Percentiles rank a stretch among this genome's conserved stretches.
Conservation (phyloP, 768 basidiomycete species). For the Dioszegia hungarica region DNA sequence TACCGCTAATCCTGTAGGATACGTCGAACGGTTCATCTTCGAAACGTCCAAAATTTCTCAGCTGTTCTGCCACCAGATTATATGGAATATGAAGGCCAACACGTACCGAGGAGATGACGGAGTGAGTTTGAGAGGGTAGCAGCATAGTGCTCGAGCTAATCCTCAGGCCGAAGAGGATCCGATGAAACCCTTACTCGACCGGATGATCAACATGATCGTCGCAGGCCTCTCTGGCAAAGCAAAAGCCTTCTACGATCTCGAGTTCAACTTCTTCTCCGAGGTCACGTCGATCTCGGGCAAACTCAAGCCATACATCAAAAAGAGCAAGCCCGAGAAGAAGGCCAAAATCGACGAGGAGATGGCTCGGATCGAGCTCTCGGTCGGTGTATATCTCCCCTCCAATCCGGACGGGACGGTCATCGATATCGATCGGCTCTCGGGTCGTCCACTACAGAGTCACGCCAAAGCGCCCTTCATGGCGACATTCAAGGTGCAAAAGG, state of each 20-base stretch:
- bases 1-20: constrained; percentile 57
- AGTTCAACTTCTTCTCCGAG: constrained; percentile 91
- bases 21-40: constrained; percentile 90
- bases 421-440: constrained; percentile 96
- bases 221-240: constrained; percentile 82
- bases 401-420: constrained; percentile 95
- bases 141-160: constrained; percentile 53
- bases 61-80: constrained; percentile 97
- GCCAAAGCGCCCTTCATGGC: constrained; percentile 99
- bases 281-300: constrained; percentile 98
- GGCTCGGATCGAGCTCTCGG: constrained; percentile 85
- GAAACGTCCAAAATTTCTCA: constrained; percentile 97
- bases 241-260: constrained; percentile 81
- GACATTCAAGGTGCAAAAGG: constrained; percentile 95
- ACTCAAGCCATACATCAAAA: constrained; percentile 92
- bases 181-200: constrained; percentile 92
- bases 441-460: constrained; percentile 91
- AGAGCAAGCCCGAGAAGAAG: constrained; percentile 95
- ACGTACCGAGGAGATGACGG: constrained; percentile 86
- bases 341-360: constrained; percentile 99
- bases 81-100: constrained; percentile 99
- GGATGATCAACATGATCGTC: constrained; percentile 74
- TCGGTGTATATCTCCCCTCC: constrained; percentile 95
- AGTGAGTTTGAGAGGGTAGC: too few relatives aligned
- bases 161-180: constrained; percentile 61